Evolutionary conservation across 805 yeast species (phyloP).

Genomic region (Candida quercuum): DNA sequence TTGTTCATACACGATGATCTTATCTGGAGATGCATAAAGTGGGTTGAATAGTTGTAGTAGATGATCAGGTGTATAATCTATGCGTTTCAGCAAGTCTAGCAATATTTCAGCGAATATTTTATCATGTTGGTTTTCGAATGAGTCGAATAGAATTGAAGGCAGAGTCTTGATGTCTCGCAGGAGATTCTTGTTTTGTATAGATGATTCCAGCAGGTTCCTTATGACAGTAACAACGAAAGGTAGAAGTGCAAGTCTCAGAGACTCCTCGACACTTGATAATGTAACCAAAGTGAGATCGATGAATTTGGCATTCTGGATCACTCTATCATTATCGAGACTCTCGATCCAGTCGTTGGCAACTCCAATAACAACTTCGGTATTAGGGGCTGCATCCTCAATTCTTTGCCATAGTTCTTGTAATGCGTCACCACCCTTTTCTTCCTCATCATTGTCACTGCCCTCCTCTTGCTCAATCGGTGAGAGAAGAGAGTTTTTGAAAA

Average conservation of each 20-base stretch:
- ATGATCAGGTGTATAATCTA: neutral
- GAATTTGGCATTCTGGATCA: no score
- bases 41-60: neutral
- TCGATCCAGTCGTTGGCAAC: neutral
- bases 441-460: neutral
- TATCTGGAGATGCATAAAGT: neutral
- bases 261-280: neutral
- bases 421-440: neutral
- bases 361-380: neutral
- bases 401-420: neutral
- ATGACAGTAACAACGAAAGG: neutral
- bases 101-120: neutral
- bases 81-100: neutral
- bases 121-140: neutral
- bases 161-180: neutral
- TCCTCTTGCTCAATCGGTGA: no score
- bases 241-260: neutral
- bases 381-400: neutral
- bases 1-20: neutral
- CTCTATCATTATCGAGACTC: neutral
- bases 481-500: no score
- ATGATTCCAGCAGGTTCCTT: neutral
- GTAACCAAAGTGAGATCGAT: neutral
- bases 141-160: neutral
- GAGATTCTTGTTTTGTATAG: neutral